phyloP scores from a whole-genome alignment of 495 filamentous ascomycete species.

The Hypomontagnella submonticulosa region DNA sequence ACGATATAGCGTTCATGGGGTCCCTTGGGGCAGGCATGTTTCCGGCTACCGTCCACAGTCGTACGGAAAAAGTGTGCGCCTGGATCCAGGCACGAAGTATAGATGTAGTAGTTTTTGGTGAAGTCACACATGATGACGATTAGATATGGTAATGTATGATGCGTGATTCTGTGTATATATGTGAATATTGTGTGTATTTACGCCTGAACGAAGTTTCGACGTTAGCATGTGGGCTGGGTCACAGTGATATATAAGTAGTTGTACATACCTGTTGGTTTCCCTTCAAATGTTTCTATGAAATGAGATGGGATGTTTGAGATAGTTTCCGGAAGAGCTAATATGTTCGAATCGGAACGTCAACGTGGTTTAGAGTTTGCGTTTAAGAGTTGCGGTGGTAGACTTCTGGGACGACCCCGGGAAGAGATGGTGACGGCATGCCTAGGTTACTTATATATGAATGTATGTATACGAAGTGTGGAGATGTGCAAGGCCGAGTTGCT shows the following conservation, averaged over 20 bases:
- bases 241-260: not conserved
- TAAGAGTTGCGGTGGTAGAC: slow-evolving; percentile 22
- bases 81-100: slow-evolving; percentile 74
- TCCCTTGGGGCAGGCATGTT: slow-evolving; percentile 68
- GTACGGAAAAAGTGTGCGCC: slow-evolving; percentile 75
- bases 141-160: slow-evolving; percentile 8
- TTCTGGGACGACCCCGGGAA: slow-evolving; percentile 27
- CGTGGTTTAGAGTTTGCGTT: slow-evolving; percentile 8
- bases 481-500: slow-evolving; percentile 33
- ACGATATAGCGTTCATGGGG: slow-evolving; percentile 83
- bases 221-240: not conserved
- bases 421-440: slow-evolving; percentile 38
- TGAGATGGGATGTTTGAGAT: not conserved
- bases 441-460: slow-evolving; percentile 39
- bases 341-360: slow-evolving; percentile 13
- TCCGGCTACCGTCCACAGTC: slow-evolving; percentile 70
- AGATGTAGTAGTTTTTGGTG: slow-evolving; percentile 81
- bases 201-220: slow-evolving; percentile 6
- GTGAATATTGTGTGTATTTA: slow-evolving; percentile 11
- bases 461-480: slow-evolving; percentile 27
- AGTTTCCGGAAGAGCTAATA: slow-evolving; percentile 15
- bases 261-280: no score
- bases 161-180: slow-evolving; percentile 12
- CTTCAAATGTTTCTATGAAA: no score
- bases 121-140: slow-evolving; percentile 76